Conservation (phyloP, 176 grass and related monocot genomes). For the Triticum turgidum region DNA sequence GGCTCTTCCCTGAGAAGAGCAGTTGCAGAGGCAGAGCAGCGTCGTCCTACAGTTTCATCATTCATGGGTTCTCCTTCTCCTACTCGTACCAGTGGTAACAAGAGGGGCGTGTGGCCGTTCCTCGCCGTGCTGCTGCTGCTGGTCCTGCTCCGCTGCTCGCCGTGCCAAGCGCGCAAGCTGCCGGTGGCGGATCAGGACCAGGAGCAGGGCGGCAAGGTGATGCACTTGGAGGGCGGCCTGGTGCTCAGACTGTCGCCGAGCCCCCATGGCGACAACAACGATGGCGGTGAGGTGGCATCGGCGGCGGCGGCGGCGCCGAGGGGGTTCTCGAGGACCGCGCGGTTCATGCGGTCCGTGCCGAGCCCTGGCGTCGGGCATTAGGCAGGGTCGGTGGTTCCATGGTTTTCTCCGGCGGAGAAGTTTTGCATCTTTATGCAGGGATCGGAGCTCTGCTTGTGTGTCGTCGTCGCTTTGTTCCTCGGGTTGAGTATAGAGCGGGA, state of each 20-base stretch:
- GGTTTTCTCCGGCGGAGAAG: neutral
- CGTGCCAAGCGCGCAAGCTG: slow-evolving; percentile 42
- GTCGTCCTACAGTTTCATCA: neutral
- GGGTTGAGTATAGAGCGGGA: no score
- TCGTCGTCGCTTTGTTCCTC: no score
- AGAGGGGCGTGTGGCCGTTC: neutral
- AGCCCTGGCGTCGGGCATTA: slow-evolving; percentile 68
- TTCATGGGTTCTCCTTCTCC: slow-evolving; percentile 1
- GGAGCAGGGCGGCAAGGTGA: slow-evolving; percentile 20
- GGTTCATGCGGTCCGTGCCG: slow-evolving; percentile 56
- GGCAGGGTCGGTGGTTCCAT: neutral
- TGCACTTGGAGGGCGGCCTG: slow-evolving; percentile 31
- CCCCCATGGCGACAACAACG: no score
- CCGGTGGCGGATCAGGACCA: neutral
- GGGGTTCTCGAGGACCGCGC: slow-evolving; percentile 14
- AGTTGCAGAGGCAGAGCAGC: neutral
- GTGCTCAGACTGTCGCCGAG: slow-evolving; percentile 5
- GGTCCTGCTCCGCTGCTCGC: slow-evolving; percentile 10
- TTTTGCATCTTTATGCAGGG: neutral
- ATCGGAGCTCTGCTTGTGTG: no score
- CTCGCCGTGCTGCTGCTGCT: slow-evolving; percentile 34
- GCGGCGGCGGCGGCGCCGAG: neutral
- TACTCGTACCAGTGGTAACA: neutral
- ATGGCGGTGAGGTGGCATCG: neutral
- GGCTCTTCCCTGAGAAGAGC: neutral